Evolutionary conservation across 371 early-diverging fungal species (phyloP).

Genomic region (Lichtheimia ramosa): DNA sequence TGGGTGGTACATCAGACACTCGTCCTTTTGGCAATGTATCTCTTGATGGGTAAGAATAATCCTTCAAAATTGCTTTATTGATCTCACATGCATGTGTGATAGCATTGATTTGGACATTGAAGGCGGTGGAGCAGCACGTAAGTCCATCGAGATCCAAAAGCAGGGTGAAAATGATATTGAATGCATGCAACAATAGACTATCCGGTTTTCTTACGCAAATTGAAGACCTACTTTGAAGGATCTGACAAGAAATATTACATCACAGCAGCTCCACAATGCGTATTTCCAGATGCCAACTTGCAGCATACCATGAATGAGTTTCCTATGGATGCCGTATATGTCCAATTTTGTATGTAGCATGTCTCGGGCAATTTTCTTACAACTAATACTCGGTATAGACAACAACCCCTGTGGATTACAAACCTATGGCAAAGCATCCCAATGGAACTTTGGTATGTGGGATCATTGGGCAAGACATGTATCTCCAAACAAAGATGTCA

Average conservation of each 20-base stretch:
- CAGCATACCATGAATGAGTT: slow-evolving; percentile 49
- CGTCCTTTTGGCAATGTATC: slow-evolving; percentile 63
- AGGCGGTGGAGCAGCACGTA: slow-evolving; percentile 52
- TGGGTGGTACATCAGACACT: slow-evolving; percentile 50
- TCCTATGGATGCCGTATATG: slow-evolving; percentile 70
- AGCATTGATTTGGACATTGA: slow-evolving; percentile 67
- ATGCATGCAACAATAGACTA: slow-evolving; percentile 46
- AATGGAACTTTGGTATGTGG: slow-evolving; percentile 57
- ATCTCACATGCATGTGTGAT: slow-evolving; percentile 4
- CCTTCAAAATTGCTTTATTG: background rate
- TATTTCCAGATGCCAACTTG: slow-evolving; percentile 66
- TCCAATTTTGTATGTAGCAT: slow-evolving; percentile 70
- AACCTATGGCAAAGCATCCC: slow-evolving; percentile 37
- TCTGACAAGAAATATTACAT: slow-evolving; percentile 48
- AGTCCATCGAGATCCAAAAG: slow-evolving; percentile 3
- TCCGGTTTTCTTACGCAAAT: slow-evolving; percentile 46
- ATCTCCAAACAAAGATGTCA: slow-evolving; percentile 57
- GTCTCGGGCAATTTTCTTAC: slow-evolving; percentile 64
- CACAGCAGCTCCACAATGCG: slow-evolving; percentile 76
- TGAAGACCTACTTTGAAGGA: slow-evolving; percentile 39
- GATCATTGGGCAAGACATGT: slow-evolving; percentile 61
- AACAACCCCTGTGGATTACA: slow-evolving; percentile 74
- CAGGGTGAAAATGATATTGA: background rate
- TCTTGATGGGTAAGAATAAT: slow-evolving; percentile 50
- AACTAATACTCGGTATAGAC: slow-evolving; percentile 47